phyloP scores from a whole-genome alignment of 2,329 filamentous ascomycete genomes.

The Arthrobotrys iridis region DNA sequence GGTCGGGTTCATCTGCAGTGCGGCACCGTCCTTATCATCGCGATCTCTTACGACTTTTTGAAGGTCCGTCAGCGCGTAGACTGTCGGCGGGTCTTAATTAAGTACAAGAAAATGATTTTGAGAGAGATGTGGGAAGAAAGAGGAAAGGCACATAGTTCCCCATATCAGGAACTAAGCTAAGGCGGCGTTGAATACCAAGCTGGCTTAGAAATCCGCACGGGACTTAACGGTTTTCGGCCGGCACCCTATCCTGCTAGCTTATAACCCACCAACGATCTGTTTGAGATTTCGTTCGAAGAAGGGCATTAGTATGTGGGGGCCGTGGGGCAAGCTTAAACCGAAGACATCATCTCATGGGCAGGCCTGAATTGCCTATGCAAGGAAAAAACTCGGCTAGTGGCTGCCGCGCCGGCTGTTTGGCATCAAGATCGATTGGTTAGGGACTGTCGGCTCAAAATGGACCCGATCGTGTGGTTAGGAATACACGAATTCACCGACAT shows the following conservation, averaged over 20 bases:
- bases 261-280: background rate
- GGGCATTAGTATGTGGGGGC: background rate
- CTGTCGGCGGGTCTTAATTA: background rate
- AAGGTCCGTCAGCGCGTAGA: background rate
- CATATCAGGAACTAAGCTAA: background rate
- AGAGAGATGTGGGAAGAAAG: slow-evolving; percentile 1
- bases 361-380: background rate
- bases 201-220: slow-evolving; percentile 48
- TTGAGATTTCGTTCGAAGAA: background rate
- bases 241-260: slow-evolving; percentile 9
- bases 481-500: background rate
- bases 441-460: slow-evolving; percentile 19
- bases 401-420: slow-evolving; percentile 2
- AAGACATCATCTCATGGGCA: slow-evolving; percentile 21
- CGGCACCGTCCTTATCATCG: background rate
- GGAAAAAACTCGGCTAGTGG: background rate
- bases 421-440: slow-evolving; percentile 7
- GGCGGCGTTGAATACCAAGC: no score
- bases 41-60: background rate
- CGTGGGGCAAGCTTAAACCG: background rate
- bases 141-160: background rate
- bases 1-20: slow-evolving; percentile 18
- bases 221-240: slow-evolving; percentile 37
- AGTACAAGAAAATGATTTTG: slow-evolving; percentile 2
- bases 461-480: slow-evolving; percentile 24